Evolutionary conservation across 345 rosid species (phyloP).

Genomic region (Streptanthus diversifolius): DNA sequence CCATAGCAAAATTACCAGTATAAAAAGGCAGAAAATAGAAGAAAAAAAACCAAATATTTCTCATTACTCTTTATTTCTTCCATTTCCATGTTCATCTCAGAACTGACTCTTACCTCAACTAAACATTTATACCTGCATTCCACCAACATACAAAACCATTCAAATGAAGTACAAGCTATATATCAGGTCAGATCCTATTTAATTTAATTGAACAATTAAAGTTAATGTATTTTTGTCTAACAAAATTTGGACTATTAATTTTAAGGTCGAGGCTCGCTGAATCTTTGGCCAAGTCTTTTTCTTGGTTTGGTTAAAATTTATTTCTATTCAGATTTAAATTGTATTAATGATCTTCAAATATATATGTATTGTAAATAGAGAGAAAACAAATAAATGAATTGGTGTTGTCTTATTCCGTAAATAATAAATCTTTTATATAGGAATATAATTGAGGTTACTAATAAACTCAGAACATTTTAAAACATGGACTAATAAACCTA

Average conservation of each 20-base stretch:
- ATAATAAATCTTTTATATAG: no score
- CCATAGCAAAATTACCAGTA: no score
- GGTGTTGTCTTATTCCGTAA: no score
- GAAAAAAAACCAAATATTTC: background rate
- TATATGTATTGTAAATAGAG: no score
- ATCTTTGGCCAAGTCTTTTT: background rate
- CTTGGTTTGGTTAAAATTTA: background rate
- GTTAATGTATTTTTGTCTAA: background rate
- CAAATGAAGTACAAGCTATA: background rate
- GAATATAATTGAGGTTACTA: no score
- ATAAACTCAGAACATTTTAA: no score
- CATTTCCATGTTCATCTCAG: background rate
- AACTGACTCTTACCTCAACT: background rate
- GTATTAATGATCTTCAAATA: background rate
- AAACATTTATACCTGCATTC: conserved; percentile 8
- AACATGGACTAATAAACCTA: no score
- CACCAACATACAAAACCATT: background rate
- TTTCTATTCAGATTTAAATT: background rate
- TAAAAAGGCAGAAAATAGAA: no score
- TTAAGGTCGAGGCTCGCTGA: background rate
- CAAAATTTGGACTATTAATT: background rate
- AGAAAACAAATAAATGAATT: no score
- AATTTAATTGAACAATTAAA: background rate
- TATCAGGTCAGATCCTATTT: background rate
- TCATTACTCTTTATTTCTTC: background rate